Base-by-base conservation (phyloP, 148 eudicot species). In the Chenopodium berlandieri region DNA sequence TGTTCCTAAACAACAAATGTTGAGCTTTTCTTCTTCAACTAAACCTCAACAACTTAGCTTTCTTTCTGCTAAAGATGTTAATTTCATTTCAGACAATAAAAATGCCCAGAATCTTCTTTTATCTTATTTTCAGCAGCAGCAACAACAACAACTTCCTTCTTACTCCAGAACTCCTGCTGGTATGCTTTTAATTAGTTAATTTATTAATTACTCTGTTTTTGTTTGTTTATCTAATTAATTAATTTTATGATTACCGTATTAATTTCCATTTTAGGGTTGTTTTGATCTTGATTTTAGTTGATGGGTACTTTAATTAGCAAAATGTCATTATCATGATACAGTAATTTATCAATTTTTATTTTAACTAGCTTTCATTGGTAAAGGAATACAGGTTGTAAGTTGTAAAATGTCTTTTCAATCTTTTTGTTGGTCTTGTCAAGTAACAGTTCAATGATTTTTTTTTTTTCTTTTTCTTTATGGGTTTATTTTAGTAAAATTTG, bases 1-100 rank as follows among this genome's bases (percentile, higher is more conserved):
- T 9, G 85, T 67, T 30, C 66, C 82, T 23, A 76, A 85, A 23
- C 85, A 82, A 23, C 90, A 86, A 77, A 91, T 93, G 93, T 79
- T 91, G 71, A 88, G 91, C 78, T 91, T 93, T 79, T 86, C 92
- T 73, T 86, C 92, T n/a, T 46, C 90, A 37, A 84, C 71, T 65
- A 67, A 79, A 30, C 84, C 90, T 30, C 87, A 87, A 80, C 73
- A 74, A 27, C 48, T 80, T 70, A 74, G 76, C 73, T 83, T 83
- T 64, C 73, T 81, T 46, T 44, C 48, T 88, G 71, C 65, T n/a
- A 81, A 84, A 80, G 88, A 81, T 80, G 52, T 78, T 9, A 87
- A 84, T 25, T 84, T 86, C 10, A 84, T 80, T 54, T 74, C 79
- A 25, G 82, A 85, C 70, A 79, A 27, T 46, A 46, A 78, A 75